Conservation (phyloP, 176 grass and related monocot genomes). For the Cenchrus americanus region DNA sequence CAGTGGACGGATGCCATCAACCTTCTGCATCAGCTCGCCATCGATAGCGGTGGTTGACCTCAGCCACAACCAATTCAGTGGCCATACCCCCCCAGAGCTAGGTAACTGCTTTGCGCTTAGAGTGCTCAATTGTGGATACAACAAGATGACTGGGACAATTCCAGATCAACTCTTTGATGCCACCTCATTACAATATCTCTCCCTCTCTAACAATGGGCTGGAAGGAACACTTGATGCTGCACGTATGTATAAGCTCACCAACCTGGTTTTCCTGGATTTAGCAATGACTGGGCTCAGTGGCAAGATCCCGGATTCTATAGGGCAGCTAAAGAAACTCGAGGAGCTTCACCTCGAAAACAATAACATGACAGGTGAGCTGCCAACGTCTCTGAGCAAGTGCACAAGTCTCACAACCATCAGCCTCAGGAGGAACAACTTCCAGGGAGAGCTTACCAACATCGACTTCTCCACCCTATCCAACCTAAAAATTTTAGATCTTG, state of each 20-base stretch:
- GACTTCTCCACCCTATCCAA: conserved; percentile 39
- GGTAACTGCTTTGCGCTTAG: neutral
- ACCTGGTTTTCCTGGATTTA: conserved; percentile 26
- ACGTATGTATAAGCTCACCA: neutral
- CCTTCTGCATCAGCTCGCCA: conserved; percentile 7
- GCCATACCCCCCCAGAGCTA: neutral
- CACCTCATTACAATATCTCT: conserved; percentile 15
- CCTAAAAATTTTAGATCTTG: conserved; percentile 34
- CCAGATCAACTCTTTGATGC: conserved; percentile 1
- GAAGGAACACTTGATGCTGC: neutral
- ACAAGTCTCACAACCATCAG: conserved; percentile 30
- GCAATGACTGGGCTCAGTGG: conserved; percentile 4
- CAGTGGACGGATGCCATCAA: neutral
- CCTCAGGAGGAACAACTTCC: conserved; percentile 28
- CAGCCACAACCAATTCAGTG: neutral
- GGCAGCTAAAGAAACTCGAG: conserved; percentile 28
- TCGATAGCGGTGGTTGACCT: neutral
- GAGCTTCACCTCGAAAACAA: conserved; percentile 21
- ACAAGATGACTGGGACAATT: neutral
- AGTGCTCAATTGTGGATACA: neutral
- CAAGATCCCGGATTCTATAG: conserved; percentile 27
- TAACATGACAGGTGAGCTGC: conserved; percentile 30
- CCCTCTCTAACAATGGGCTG: neutral
- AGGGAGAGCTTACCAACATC: conserved; percentile 8
- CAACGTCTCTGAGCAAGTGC: conserved; percentile 19